Evolutionary conservation across 805 yeast genomes (phyloP), one percentile per base, ranked within the genome.

Genomic region (Yamadazyma nakazawae): DNA sequence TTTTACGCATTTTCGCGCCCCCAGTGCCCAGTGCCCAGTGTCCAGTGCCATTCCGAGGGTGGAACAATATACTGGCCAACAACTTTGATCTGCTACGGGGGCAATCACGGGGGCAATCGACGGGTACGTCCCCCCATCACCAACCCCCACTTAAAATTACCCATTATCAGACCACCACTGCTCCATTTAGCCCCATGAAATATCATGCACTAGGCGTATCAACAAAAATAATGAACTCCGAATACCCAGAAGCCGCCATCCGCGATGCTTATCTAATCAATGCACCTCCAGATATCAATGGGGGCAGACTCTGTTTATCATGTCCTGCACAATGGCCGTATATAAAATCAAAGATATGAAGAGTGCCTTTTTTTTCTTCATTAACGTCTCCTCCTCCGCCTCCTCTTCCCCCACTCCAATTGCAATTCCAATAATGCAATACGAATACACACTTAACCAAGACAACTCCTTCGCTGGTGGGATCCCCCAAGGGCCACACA

Each of bases 401-500:
- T 19, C n/a, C n/a, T n/a, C n/a, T n/a, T n/a, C n/a, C n/a, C n/a
- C n/a, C n/a, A n/a, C n/a, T n/a, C n/a, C n/a, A n/a, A n/a, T n/a
- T n/a, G n/a, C n/a, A n/a, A 25, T 10, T n/a, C 32, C n/a, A 35
- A 52, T 49, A 51, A 46, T 51, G 12, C 54, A 51, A 43, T 51
- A 48, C 41, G 25, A 34, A 38, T 59, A 51, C 54, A 57, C 48
- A n/a, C 46, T 59, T 39, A 56, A 60, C 32, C 42, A 48, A 12
- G 64, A 61, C 40, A 47, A 51, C 46, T 55, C 61, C 21, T 58
- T 56, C 44, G 48, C 62, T 6, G 63, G 65, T 7, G 65, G 63
- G 11, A 38, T 61, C 11, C 64, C 64, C 0, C 47, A 30, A 12
- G 51, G 60, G 6, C 78, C 78, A 3, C 59, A 62, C 47, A 38